A percentile compares a stretch with the other conserved stretches of the same genome.
Conservation (phyloP, 2,329 filamentous ascomycete species). For the Nakataea oryzae region DNA sequence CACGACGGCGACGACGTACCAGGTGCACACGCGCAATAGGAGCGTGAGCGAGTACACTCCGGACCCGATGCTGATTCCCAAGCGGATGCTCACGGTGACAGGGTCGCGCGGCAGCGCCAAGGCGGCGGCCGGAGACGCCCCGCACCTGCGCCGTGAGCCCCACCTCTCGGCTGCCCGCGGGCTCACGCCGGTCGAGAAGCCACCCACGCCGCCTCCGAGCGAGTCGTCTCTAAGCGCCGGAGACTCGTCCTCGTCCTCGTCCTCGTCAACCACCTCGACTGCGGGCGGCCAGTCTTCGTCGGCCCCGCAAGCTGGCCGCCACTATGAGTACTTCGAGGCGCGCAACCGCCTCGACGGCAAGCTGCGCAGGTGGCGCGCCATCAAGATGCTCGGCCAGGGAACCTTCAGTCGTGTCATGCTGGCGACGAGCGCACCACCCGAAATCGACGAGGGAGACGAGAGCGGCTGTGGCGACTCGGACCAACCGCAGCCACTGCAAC, state of each 20-base stretch:
- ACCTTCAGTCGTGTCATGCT: slow-evolving; percentile 94
- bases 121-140: slow-evolving; percentile 21
- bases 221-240: slow-evolving; percentile 49
- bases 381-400: slow-evolving; percentile 78
- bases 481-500: slow-evolving; percentile 11
- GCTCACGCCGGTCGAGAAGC: slow-evolving; percentile 51
- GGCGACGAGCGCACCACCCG: slow-evolving; percentile 64
- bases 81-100: slow-evolving; percentile 64
- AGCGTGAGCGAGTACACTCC: slow-evolving; percentile 85
- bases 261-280: not conserved
- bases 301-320: slow-evolving; percentile 24
- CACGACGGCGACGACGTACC: slow-evolving; percentile 6
- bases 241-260: slow-evolving; percentile 21
- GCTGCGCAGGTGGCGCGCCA: slow-evolving; percentile 64
- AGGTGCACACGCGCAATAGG: slow-evolving; percentile 56
- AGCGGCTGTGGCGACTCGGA: slow-evolving; percentile 22
- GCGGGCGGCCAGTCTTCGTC: slow-evolving; percentile 10
- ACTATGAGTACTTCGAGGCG: slow-evolving; percentile 59
- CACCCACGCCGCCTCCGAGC: slow-evolving; percentile 74
- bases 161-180: slow-evolving; percentile 73
- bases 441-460: slow-evolving; percentile 26
- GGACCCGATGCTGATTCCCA: slow-evolving; percentile 56
- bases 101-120: slow-evolving; percentile 37
- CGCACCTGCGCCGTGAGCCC: slow-evolving; percentile 59
- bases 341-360: slow-evolving; percentile 57